These are phyloP conservation scores for Streptanthus diversifolius DNA, from an alignment of 345 rosid genomes.

Conservation along the genomic window DNA sequence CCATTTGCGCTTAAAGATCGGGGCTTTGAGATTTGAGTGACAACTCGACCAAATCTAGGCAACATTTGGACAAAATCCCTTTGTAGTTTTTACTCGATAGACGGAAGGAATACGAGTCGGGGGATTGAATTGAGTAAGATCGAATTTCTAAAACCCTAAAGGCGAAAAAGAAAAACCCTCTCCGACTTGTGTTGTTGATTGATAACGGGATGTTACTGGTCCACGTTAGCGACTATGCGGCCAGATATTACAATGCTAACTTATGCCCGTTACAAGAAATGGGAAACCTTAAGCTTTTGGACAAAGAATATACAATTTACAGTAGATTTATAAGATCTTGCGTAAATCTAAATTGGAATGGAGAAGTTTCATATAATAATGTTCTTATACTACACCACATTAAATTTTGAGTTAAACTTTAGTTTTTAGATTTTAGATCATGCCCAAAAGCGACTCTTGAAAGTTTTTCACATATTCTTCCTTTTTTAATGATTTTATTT, in stretches of 20 bases:
- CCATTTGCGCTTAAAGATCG: slow-evolving; percentile 30
- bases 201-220: slow-evolving; percentile 5
- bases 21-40: slow-evolving; percentile 39
- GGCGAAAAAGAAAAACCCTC: not conserved
- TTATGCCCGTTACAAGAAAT: not conserved
- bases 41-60: slow-evolving; percentile 51
- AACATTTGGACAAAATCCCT: slow-evolving; percentile 39
- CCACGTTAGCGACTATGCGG: slow-evolving; percentile 26
- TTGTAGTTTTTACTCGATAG: not conserved
- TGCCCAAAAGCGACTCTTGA: too few species aligned
- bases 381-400: too few species aligned
- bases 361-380: too few species aligned
- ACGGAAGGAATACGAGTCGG: not conserved
- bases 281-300: too few species aligned
- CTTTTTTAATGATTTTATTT: too few species aligned
- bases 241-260: slow-evolving; percentile 14
- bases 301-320: too few species aligned
- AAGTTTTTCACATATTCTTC: too few species aligned
- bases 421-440: too few species aligned
- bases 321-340: too few species aligned
- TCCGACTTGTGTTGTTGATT: not conserved
- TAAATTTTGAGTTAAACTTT: too few species aligned
- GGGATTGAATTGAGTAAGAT: not conserved
- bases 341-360: too few species aligned
- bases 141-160: slow-evolving; percentile 26